A percentile compares a stretch with the other conserved stretches of the same genome.
Conservation (phyloP, 106 monocot species). For the Chionographis japonica region DNA sequence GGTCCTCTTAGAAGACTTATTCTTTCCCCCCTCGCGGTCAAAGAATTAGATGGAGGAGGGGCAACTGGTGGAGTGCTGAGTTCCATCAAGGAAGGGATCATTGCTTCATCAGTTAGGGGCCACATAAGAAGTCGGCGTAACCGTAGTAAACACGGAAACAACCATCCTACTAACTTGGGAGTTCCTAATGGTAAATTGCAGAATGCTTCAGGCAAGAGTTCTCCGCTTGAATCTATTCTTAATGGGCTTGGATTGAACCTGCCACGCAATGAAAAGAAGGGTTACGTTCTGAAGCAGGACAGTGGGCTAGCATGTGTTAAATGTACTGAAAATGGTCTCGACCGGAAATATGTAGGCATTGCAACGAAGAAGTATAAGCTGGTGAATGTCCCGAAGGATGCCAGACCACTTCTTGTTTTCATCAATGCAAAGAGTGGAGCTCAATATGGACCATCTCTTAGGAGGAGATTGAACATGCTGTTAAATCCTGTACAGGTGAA, state of each 20-base stretch:
- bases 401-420: constrained; percentile 83
- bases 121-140: constrained; percentile 43
- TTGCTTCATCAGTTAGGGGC: constrained; percentile 47
- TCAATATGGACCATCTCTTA: constrained; percentile 64
- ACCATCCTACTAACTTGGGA: constrained; percentile 12
- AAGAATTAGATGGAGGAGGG: constrained; percentile 35
- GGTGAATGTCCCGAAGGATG: constrained; percentile 62
- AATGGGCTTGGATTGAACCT: constrained; percentile 24
- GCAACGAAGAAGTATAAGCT: constrained; percentile 40
- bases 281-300: constrained; percentile 15
- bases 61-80: constrained; percentile 36
- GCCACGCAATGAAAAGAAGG: constrained; percentile 24
- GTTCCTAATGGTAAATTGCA: constrained; percentile 22
- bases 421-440: constrained; percentile 87
- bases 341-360: constrained; percentile 6
- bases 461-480: constrained; percentile 76
- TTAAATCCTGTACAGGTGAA: constrained; percentile 89
- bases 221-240: constrained; percentile 28
- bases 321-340: constrained; percentile 11
- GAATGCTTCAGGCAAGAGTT: constrained; percentile 4
- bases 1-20: constrained; percentile 63
- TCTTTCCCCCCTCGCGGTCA: constrained; percentile 74
- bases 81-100: constrained; percentile 61
- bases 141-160: constrained; percentile 29
- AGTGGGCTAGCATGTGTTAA: constrained; percentile 12